Conservation (phyloP, 2,329 filamentous ascomycete genomes). For the Ascochyta rabiei region DNA sequence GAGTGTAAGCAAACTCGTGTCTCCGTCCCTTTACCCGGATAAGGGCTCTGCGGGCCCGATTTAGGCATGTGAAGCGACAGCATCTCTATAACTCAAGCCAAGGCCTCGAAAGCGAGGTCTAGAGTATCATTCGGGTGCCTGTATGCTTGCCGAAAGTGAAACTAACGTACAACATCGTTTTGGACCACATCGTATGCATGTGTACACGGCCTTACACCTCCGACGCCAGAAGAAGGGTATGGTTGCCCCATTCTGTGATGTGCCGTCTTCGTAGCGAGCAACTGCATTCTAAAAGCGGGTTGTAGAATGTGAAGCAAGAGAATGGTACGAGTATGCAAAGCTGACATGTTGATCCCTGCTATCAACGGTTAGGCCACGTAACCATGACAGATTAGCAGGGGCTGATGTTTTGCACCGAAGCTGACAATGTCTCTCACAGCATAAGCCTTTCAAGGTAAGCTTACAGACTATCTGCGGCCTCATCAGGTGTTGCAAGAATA, state of each 20-base stretch:
- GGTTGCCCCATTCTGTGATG: background rate
- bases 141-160: background rate
- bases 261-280: background rate
- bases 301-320: background rate
- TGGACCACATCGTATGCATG: background rate
- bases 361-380: background rate
- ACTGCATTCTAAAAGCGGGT: background rate
- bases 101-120: background rate
- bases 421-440: too few species aligned
- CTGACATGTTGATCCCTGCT: background rate
- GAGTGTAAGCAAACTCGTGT: background rate
- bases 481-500: too few species aligned
- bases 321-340: background rate
- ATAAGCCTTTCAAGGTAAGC: too few species aligned
- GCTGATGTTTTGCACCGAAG: background rate
- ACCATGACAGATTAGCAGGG: background rate
- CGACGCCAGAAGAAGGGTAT: background rate
- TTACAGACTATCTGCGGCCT: too few species aligned
- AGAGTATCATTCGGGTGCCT: background rate
- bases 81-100: background rate
- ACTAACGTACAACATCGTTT: background rate
- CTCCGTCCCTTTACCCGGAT: conserved; percentile 4
- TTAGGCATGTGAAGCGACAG: background rate
- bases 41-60: background rate
- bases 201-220: background rate